Evolutionary conservation across 768 basidiomycete species (phyloP), one percentile per base, ranked within the genome.

Genomic region (Scleroderma bovista): DNA sequence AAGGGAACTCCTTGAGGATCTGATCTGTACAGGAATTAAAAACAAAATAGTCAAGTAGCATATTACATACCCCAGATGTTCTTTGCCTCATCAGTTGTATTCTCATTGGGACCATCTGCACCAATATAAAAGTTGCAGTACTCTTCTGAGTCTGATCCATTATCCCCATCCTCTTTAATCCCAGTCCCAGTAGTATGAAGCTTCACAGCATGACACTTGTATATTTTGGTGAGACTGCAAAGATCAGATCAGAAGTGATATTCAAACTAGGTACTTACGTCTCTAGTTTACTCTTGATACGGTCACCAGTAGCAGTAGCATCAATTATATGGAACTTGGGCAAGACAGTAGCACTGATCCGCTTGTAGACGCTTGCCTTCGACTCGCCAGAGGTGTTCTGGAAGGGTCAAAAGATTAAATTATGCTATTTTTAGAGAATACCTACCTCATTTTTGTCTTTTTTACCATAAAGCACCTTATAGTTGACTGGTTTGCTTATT

Each of bases 31-130:
- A n/a, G 24, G 26, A 17, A 17, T 23, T 45, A 15, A 17, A 22
- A 17, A 32, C 12, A 13, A 31, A 24, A n/a, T n/a, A 22, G 11
- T 31, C 24, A 23, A 29, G 32, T 23, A 29, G n/a, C 26, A 29
- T 9, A 22, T 17, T 22, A 26, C 26, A 45, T 31, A 67, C 62
- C 51, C 66, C 66, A 68, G 8, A 66, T 39, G 32, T 66, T 68
- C 16, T 20, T 15, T 2, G 58, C 58, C 22, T 38, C 17, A 1
- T 33, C 26, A 31, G 53, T 47, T 3, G 63, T 66, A 15, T 46
- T 6, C 54, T 48, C 29, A 57, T 43, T n/a, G 46, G 34, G 34
- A 36, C 34, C 34, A 36, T 36, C 34, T 36, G 34, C 34, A 36
- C 13, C 34, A 36, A 36, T 8, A 32, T 45, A 45, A 45, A 45